phyloP scores from a whole-genome alignment of 169 alveolate species.

The Plasmodium yoelii region DNA sequence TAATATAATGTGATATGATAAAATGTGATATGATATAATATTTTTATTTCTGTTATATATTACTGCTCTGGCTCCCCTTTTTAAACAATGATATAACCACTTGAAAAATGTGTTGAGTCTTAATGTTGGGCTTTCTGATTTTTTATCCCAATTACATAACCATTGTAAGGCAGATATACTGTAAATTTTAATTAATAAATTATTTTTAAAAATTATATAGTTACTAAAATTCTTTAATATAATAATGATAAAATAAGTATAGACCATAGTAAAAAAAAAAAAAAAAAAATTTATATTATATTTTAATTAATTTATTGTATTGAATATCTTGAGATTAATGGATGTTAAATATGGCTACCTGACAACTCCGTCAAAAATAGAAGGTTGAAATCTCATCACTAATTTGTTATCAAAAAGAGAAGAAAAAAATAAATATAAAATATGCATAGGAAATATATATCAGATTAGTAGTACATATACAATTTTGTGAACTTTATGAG shows the following conservation, averaged over 20 bases:
- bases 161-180: conserved; percentile 96
- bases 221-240: too few species aligned
- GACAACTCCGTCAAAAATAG: conserved; percentile 90
- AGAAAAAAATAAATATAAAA: not conserved
- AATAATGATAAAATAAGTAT: too few species aligned
- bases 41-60: not conserved
- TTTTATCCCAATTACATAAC: conserved; percentile 95
- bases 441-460: not conserved
- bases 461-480: too few species aligned
- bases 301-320: too few species aligned
- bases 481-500: too few species aligned
- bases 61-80: conserved; percentile 93
- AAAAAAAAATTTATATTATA: too few species aligned
- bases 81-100: conserved; percentile 88
- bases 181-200: not conserved
- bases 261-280: too few species aligned
- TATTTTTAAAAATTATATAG: not conserved
- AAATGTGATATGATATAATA: too few species aligned
- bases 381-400: conserved; percentile 91
- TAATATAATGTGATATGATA: too few species aligned
- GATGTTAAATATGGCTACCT: conserved; percentile 7
- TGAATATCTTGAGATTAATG: too few species aligned
- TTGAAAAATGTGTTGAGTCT: conserved; percentile 93
- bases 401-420: conserved; percentile 4
- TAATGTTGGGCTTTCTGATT: conserved; percentile 91